Evolutionary conservation across 805 yeast species (phyloP).

Genomic region (Candida ipomoeae): DNA sequence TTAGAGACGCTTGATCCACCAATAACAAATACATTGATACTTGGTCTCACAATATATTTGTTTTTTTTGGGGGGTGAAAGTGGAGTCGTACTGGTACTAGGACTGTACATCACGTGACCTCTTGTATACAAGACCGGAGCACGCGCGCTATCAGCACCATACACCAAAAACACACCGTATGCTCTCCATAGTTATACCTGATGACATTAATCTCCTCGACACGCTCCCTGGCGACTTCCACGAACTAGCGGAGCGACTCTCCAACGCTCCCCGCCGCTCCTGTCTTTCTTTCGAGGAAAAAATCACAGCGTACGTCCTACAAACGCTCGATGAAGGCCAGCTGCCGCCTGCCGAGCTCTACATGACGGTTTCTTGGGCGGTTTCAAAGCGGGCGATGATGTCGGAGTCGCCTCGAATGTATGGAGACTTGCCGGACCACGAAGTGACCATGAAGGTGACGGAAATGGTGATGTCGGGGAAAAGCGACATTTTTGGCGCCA

Average conservation of each 20-base stretch:
- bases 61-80: no score
- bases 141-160: neutral
- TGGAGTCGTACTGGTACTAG: no score
- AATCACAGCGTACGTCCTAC: conserved; percentile 26
- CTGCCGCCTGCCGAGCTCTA: conserved; percentile 6
- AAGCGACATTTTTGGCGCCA: neutral
- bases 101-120: neutral
- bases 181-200: conserved; percentile 13
- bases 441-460: neutral
- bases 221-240: neutral
- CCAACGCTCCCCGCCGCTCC: neutral
- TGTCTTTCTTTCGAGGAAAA: conserved; percentile 30
- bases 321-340: conserved; percentile 6
- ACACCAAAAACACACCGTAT: neutral
- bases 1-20: no score
- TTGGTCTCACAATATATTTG: no score
- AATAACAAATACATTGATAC: no score
- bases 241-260: neutral
- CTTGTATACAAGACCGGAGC: no score
- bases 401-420: neutral
- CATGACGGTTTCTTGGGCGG: conserved; percentile 2
- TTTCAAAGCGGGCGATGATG: neutral
- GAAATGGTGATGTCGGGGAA: conserved; percentile 7
- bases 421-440: neutral
- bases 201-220: conserved; percentile 3